A percentile compares a stretch with the other conserved stretches of the same genome.
These are phyloP conservation scores for Trametes villosa DNA, from an alignment of 768 basidiomycete genomes.

Conservation along the genomic window DNA sequence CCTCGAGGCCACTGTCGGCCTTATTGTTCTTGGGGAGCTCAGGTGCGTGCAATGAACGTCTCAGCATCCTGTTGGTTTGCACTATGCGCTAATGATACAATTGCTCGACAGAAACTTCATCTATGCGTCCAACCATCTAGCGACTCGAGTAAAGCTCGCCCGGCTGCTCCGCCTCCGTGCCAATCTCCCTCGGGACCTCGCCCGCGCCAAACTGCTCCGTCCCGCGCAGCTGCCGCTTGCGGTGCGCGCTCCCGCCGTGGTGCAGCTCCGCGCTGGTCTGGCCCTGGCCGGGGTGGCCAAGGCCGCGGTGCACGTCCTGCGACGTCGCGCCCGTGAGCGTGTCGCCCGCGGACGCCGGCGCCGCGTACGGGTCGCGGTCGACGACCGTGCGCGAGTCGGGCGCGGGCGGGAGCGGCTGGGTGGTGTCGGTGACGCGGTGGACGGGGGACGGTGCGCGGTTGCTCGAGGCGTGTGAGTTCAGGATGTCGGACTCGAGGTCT, in stretches of 20 bases:
- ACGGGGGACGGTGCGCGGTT: constrained; percentile 15
- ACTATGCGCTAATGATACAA: too few relatives aligned
- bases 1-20: too few relatives aligned
- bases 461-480: constrained; percentile 2
- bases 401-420: constrained; percentile 24
- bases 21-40: too few relatives aligned
- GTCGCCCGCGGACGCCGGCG: constrained; percentile 28
- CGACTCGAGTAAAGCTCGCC: constrained; percentile 10
- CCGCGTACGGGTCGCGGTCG: constrained; percentile 38
- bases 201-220: constrained; percentile 29
- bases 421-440: constrained; percentile 12
- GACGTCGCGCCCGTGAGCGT: constrained; percentile 41
- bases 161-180: constrained; percentile 8
- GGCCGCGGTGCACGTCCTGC: constrained; percentile 34
- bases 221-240: constrained; percentile 34
- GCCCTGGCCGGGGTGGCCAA: constrained; percentile 38
- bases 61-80: too few relatives aligned
- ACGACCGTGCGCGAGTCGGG: constrained; percentile 35
- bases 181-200: constrained; percentile 24
- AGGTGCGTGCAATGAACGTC: too few relatives aligned
- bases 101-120: too few relatives aligned
- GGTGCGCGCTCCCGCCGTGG: constrained; percentile 39
- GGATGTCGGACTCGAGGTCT: constrained; percentile 20
- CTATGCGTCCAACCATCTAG: not conserved
- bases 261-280: constrained; percentile 41